Evolutionary conservation across 148 eudicot genomes (phyloP).

Genomic region (Vaccinium macrocarpon): DNA sequence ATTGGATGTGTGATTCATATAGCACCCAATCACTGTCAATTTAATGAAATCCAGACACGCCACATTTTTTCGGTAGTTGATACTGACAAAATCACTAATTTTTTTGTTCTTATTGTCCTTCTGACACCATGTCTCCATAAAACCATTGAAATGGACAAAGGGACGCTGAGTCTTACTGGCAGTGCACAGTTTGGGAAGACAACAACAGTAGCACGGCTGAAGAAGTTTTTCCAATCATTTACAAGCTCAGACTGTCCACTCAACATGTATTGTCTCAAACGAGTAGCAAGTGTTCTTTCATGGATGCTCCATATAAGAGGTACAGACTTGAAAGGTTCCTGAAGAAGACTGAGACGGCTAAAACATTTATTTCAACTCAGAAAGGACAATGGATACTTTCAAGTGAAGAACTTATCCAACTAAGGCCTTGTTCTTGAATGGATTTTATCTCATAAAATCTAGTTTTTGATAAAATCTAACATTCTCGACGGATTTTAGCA

Average conservation of each 20-base stretch:
- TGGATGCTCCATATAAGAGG: conserved; percentile 61
- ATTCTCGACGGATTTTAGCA: too few relatives aligned
- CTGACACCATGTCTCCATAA: neutral
- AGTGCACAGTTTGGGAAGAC: conserved; percentile 75
- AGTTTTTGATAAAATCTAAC: too few relatives aligned
- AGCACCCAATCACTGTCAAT: neutral
- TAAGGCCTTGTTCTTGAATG: too few relatives aligned
- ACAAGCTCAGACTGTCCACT: conserved; percentile 49
- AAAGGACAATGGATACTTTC: neutral
- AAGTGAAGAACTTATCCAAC: neutral
- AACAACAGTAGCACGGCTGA: conserved; percentile 60
- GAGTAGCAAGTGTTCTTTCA: conserved; percentile 54
- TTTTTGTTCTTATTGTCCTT: neutral
- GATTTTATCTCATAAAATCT: too few relatives aligned
- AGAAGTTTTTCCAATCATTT: conserved; percentile 60
- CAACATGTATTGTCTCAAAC: conserved; percentile 44
- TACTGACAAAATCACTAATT: neutral
- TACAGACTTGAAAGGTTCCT: conserved; percentile 59
- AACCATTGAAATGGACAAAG: neutral
- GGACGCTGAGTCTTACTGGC: conserved; percentile 39
- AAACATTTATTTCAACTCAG: conserved; percentile 26
- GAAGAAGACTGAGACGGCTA: conserved; percentile 64
- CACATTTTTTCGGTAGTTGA: neutral
- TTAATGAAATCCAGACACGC: neutral
- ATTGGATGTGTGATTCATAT: neutral